A percentile compares a stretch with the other conserved stretches of the same genome.
Evolutionary conservation across 1,139 yeast genomes (phyloP).

Genomic region (Wickerhamomyces sp.): DNA sequence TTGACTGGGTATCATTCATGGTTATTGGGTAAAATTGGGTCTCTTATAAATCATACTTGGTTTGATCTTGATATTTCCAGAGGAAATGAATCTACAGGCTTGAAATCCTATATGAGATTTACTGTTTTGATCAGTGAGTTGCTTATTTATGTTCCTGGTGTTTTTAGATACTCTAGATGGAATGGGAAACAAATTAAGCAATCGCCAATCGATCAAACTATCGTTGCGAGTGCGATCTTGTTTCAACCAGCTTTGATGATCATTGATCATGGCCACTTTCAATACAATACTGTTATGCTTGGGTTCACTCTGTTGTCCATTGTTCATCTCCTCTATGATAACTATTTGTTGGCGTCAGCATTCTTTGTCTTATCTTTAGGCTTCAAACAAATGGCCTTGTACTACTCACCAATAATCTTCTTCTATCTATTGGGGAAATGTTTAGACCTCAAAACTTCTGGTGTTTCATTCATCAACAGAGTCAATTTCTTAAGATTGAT

Average conservation of each 20-base stretch:
- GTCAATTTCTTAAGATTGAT: slow-evolving; percentile 47
- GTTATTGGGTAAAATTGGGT: slow-evolving; percentile 70
- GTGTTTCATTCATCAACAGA: slow-evolving; percentile 20
- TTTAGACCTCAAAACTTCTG: slow-evolving; percentile 19
- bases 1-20: slow-evolving; percentile 92
- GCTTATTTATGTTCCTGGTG: slow-evolving; percentile 73
- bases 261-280: slow-evolving; percentile 97
- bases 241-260: slow-evolving; percentile 78
- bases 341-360: slow-evolving; percentile 65
- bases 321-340: slow-evolving; percentile 59
- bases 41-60: slow-evolving; percentile 62
- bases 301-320: slow-evolving; percentile 73
- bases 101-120: slow-evolving; percentile 80
- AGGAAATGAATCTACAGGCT: slow-evolving; percentile 61
- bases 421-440: slow-evolving; percentile 44
- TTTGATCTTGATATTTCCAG: slow-evolving; percentile 68
- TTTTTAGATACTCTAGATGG: slow-evolving; percentile 62
- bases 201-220: slow-evolving; percentile 70
- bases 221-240: slow-evolving; percentile 67
- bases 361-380: slow-evolving; percentile 74
- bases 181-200: slow-evolving; percentile 48
- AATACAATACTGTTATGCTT: slow-evolving; percentile 90
- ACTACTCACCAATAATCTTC: slow-evolving; percentile 87
- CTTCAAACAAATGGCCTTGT: slow-evolving; percentile 94
- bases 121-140: slow-evolving; percentile 76